A percentile compares a stretch with the other conserved stretches of the same genome.
phyloP scores from a whole-genome alignment of 192 early-diverging fungal species.

The Rhizophagus sp. region DNA sequence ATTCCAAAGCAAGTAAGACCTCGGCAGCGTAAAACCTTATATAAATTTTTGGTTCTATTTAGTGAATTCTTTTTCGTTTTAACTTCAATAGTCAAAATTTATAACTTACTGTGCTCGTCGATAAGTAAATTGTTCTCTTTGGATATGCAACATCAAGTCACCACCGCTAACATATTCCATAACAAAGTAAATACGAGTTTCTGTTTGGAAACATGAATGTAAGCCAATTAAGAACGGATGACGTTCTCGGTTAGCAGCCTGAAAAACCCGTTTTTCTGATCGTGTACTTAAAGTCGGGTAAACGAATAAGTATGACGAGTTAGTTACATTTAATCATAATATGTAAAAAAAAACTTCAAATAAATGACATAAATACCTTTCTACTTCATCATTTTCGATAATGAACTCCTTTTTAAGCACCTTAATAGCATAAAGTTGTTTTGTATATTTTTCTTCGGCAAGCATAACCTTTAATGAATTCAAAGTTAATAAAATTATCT shows the following conservation, averaged over 20 bases:
- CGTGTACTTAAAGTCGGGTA: conserved; percentile 55
- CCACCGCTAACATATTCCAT: conserved; percentile 98
- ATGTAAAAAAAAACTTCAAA: background rate
- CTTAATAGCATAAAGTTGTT: conserved; percentile 93
- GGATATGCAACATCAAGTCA: conserved; percentile 99
- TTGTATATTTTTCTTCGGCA: conserved; percentile 84
- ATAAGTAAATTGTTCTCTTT: conserved; percentile 88
- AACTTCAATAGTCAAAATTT: too few relatives aligned
- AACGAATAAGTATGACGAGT: background rate
- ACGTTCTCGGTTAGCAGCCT: conserved; percentile 84
- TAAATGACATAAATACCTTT: conserved; percentile 51
- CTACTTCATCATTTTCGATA: conserved; percentile 97
- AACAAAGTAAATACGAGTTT: conserved; percentile 94
- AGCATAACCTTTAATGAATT: conserved; percentile 76
- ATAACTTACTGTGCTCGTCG: conserved; percentile 73
- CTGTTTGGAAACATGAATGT: conserved; percentile 96
- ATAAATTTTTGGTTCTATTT: background rate
- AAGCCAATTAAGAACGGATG: conserved; percentile 97
- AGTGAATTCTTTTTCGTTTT: too few relatives aligned
- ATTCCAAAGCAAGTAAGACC: conserved; percentile 90
- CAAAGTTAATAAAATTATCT: background rate
- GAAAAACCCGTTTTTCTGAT: conserved; percentile 93
- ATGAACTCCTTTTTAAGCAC: conserved; percentile 98
- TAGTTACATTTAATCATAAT: background rate
- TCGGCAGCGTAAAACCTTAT: conserved; percentile 89